These are phyloP conservation scores for Pseudocercospora fuligena DNA, from an alignment of 2,329 filamentous ascomycete species.

Conservation along the genomic window DNA sequence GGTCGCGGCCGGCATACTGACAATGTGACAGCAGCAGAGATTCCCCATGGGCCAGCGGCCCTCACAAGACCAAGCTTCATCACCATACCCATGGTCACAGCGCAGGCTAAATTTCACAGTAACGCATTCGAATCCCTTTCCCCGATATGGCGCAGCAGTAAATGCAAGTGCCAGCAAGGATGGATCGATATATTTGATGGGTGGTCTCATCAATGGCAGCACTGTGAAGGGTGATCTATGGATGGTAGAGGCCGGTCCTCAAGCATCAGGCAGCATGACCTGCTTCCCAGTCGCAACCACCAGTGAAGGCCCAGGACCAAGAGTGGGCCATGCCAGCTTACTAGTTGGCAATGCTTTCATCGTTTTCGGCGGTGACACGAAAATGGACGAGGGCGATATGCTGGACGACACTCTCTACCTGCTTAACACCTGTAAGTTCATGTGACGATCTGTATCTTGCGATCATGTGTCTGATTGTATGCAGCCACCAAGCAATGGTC, in stretches of 20 bases:
- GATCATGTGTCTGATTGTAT: conserved; percentile 8
- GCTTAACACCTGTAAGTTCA: conserved; percentile 87
- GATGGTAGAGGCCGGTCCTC: conserved; percentile 86
- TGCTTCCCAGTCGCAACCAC: conserved; percentile 93
- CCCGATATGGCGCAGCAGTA: conserved; percentile 94
- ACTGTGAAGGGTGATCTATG: conserved; percentile 97
- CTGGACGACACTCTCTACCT: conserved; percentile 96
- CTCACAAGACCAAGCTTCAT: conserved; percentile 65
- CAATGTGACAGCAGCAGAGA: conserved; percentile 50
- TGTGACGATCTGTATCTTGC: not conserved
- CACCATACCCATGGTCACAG: conserved; percentile 95
- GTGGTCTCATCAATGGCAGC: conserved; percentile 89
- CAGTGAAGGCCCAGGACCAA: conserved; percentile 89
- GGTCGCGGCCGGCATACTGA: not conserved
- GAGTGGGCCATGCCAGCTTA: conserved; percentile 91
- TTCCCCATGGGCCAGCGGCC: conserved; percentile 39
- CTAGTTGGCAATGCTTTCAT: conserved; percentile 98
- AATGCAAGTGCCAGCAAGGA: conserved; percentile 93
- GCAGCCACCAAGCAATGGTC: conserved; percentile 98
- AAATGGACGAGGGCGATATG: conserved; percentile 88
- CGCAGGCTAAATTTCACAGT: conserved; percentile 84
- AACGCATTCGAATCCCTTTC: conserved; percentile 83
- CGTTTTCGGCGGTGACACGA: conserved; percentile 97
- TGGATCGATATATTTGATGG: conserved; percentile 97
- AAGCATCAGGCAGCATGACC: conserved; percentile 68